These are phyloP conservation scores for Lactifluus pinguis DNA, from an alignment of 768 basidiomycete species.

Conservation along the genomic window DNA sequence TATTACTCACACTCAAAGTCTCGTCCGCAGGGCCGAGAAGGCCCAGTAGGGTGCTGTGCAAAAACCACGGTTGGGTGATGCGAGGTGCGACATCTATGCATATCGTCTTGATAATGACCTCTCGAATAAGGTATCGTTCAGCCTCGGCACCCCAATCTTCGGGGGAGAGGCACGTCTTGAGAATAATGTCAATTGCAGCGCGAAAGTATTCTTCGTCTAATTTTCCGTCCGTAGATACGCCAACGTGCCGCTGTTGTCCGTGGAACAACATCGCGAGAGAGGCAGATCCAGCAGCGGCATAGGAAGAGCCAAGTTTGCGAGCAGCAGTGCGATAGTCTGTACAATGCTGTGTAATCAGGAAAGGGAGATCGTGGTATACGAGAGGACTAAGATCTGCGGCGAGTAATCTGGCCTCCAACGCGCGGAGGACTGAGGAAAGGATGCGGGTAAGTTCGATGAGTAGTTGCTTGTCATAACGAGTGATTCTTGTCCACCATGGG, in stretches of 20 bases:
- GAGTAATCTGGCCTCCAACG: slow-evolving; percentile 49
- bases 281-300: slow-evolving; percentile 57
- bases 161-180: slow-evolving; percentile 62
- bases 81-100: slow-evolving; percentile 44
- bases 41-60: slow-evolving; percentile 61
- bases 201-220: slow-evolving; percentile 73
- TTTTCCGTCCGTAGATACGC: slow-evolving; percentile 53
- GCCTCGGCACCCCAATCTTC: slow-evolving; percentile 72
- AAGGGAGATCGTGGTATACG: slow-evolving; percentile 52
- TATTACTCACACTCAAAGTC: slow-evolving; percentile 2
- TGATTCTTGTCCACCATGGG: slow-evolving; percentile 81
- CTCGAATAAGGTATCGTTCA: slow-evolving; percentile 77
- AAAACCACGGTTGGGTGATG: slow-evolving; percentile 85
- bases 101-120: slow-evolving; percentile 72
- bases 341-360: slow-evolving; percentile 66
- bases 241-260: slow-evolving; percentile 78
- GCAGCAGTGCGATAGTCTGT: slow-evolving; percentile 65
- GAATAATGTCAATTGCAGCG: slow-evolving; percentile 66
- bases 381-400: slow-evolving; percentile 51
- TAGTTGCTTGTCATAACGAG: slow-evolving; percentile 76
- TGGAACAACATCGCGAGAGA: slow-evolving; percentile 66
- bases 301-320: slow-evolving; percentile 55
- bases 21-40: slow-evolving; percentile 40
- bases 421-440: slow-evolving; percentile 47
- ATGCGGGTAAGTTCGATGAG: slow-evolving; percentile 60